Evolutionary conservation across 805 yeast genomes (phyloP), one percentile per base, ranked within the genome.

Genomic region (Aciculoconidium aculeatum): DNA sequence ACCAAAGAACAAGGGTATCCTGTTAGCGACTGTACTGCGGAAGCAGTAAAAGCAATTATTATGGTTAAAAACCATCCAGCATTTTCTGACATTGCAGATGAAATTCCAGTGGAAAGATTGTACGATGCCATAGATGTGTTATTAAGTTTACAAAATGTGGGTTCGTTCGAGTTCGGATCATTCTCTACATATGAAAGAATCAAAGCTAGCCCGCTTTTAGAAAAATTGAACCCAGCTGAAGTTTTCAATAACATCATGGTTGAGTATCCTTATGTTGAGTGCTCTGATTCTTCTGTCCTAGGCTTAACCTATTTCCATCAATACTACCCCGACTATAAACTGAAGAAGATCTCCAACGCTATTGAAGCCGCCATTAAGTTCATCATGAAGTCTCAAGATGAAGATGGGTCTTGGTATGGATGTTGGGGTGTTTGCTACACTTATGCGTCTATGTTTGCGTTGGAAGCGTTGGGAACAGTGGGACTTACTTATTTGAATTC

Each of bases 221-320:
- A 92, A 51, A 46, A 57, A 30, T 60, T 92, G 34, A 90, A 90
- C 43, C 97, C 98, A 0, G 99, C 98, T 1, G 98, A 92, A 53
- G 98, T 92, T 0, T 92, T 92, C 58, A 95, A 95, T 34, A 88
- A 92, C 44, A 92, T 92, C 35, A 92, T 92, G 99, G 94, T 92
- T 15, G 99, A 92, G 55, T 92, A 85, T 52, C 97, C 98, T 0
- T 92, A 92, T 49, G 96, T 94, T 12, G 99, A 92, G 55, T 92
- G 99, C 54, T 87, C 97, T 0, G 98, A 94, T 56, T 88, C 97
- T 0, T 77, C 90, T 1, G 94, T 92, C 5, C 60, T 92, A 19
- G 98, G 98, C 0, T 63, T 92, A 35, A 77, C 83, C 0, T 82
- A 80, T 51, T 92, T 87, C 59, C 65, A 77, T 25, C 68, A 75